These are phyloP conservation scores for Colletotrichum caudatum DNA, from an alignment of 2,329 filamentous ascomycete species.

Conservation along the genomic window DNA sequence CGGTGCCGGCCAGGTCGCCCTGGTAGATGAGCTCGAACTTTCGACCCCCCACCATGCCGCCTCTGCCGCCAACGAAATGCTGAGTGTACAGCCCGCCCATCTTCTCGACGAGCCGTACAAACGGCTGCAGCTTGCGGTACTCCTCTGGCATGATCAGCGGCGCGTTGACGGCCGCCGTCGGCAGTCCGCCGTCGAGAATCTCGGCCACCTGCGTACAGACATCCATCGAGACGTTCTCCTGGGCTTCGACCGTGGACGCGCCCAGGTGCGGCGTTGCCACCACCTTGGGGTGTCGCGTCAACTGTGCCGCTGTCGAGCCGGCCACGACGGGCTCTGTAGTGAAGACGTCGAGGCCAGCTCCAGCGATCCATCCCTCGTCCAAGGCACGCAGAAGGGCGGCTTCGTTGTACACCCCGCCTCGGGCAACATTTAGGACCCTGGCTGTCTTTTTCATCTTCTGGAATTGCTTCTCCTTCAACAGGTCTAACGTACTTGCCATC, in stretches of 20 bases:
- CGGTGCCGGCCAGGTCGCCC: conserved; percentile 77
- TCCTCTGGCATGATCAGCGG: conserved; percentile 85
- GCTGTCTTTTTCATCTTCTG: conserved; percentile 79
- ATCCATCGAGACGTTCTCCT: conserved; percentile 86
- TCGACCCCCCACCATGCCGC: conserved; percentile 67
- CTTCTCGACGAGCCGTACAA: conserved; percentile 80
- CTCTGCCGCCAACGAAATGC: conserved; percentile 67
- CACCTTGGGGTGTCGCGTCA: conserved; percentile 77
- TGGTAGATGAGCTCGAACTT: conserved; percentile 83
- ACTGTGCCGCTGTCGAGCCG: conserved; percentile 67
- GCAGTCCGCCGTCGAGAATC: conserved; percentile 78
- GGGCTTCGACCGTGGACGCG: conserved; percentile 83
- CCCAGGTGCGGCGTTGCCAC: conserved; percentile 85
- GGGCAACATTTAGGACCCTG: conserved; percentile 81
- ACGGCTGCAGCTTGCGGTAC: conserved; percentile 81
- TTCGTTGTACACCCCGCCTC: conserved; percentile 86
- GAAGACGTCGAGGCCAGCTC: conserved; percentile 84
- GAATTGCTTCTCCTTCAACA: conserved; percentile 77
- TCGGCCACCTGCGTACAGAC: conserved; percentile 84
- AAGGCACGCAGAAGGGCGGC: conserved; percentile 77
- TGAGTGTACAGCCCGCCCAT: conserved; percentile 86
- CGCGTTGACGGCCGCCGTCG: conserved; percentile 82
- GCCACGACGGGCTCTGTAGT: conserved; percentile 75
- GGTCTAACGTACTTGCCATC: conserved; percentile 79
- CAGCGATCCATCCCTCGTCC: conserved; percentile 77